A percentile compares a stretch with the other conserved stretches of the same genome.
phyloP scores from a whole-genome alignment of 2,329 filamentous ascomycete genomes.

The Orbilia blumenaviensis region DNA sequence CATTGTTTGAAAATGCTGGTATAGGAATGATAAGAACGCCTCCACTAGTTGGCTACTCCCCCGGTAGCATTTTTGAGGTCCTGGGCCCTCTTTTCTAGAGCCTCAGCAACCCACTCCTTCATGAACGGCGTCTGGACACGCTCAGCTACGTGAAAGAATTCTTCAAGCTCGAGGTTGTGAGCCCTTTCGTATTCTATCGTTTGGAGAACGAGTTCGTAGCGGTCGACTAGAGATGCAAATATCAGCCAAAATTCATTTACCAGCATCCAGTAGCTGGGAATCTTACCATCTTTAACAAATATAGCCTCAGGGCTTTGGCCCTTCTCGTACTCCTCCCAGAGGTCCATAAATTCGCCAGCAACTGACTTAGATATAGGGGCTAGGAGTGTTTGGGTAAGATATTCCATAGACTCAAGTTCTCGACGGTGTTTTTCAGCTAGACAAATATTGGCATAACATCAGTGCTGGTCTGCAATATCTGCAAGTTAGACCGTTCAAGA shows the following conservation, averaged over 20 bases:
- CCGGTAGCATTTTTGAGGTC: background rate
- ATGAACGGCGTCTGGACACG: constrained; percentile 80
- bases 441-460: constrained; percentile 53
- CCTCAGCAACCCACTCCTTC: constrained; percentile 77
- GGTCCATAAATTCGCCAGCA: constrained; percentile 75
- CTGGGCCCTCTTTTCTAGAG: constrained; percentile 76
- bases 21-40: constrained; percentile 21
- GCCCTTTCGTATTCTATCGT: constrained; percentile 95
- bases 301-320: constrained; percentile 81
- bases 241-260: background rate
- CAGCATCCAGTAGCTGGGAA: background rate
- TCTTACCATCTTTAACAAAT: constrained; percentile 80
- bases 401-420: constrained; percentile 91
- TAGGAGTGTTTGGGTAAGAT: constrained; percentile 77
- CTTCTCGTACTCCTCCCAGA: constrained; percentile 98
- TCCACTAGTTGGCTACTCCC: constrained; percentile 39
- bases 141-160: constrained; percentile 82
- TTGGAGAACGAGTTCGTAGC: constrained; percentile 92
- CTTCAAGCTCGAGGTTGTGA: constrained; percentile 77
- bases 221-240: constrained; percentile 71
- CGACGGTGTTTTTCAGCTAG: constrained; percentile 80
- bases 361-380: constrained; percentile 78
- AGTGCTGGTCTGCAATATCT: background rate
- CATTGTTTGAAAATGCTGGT: constrained; percentile 8
- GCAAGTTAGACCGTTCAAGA: background rate